phyloP scores from a whole-genome alignment of 768 basidiomycete species.

The Hebeloma cylindrosporum region DNA sequence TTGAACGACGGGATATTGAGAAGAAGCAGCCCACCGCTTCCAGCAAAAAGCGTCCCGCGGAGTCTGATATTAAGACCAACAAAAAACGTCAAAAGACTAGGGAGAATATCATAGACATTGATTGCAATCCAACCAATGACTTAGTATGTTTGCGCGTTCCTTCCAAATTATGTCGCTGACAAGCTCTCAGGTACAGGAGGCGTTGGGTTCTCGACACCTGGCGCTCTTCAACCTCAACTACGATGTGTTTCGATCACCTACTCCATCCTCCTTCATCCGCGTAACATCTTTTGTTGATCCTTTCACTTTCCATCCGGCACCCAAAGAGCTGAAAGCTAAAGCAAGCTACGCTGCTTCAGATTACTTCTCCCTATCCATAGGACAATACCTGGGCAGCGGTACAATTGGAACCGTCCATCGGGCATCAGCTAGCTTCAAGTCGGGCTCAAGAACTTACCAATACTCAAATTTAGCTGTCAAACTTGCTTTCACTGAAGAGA shows the following conservation, averaged over 20 bases:
- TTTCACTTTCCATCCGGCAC: not conserved
- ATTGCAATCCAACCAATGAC: not conserved
- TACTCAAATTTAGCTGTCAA: conserved; percentile 4
- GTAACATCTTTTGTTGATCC: too few relatives aligned
- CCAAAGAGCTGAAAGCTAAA: not conserved
- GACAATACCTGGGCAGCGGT: conserved; percentile 10
- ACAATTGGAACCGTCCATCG: conserved; percentile 14
- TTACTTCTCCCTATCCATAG: not conserved
- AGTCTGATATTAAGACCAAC: not conserved
- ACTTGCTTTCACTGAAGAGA: conserved; percentile 4
- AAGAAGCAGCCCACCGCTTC: not conserved
- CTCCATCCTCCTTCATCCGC: conserved; percentile 5
- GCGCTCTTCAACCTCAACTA: conserved; percentile 4
- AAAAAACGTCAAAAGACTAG: not conserved
- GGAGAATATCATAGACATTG: not conserved
- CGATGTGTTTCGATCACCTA: conserved; percentile 2
- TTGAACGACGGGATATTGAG: not conserved
- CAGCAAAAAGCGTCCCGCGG: not conserved
- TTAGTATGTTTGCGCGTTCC: not conserved
- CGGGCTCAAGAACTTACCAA: not conserved
- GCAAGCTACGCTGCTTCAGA: not conserved
- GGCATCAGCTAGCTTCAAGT: not conserved
- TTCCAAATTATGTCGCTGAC: not conserved
- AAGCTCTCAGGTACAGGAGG: not conserved
- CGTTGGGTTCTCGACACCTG: not conserved